Evolutionary conservation across 1,284 basidiomycete species (phyloP).

Genomic region (Athelia psychrophila): DNA sequence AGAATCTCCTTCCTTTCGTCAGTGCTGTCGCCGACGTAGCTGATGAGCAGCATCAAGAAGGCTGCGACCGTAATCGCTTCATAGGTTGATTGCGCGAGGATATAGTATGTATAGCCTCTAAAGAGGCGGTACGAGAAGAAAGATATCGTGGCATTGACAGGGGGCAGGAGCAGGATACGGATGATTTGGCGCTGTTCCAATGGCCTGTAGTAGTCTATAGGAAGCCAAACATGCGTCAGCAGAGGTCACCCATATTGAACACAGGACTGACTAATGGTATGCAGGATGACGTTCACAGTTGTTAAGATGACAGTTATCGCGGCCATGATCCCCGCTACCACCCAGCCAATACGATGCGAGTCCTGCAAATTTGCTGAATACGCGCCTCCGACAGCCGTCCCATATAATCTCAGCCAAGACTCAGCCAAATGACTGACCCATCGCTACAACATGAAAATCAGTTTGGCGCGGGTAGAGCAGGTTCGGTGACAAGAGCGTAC

Average conservation of each 20-base stretch:
- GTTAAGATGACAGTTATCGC: background rate
- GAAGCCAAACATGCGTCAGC: background rate
- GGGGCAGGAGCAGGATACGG: slow-evolving; percentile 70
- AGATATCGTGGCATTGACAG: slow-evolving; percentile 80
- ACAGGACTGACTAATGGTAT: background rate
- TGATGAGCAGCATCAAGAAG: slow-evolving; percentile 81
- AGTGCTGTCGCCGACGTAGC: slow-evolving; percentile 76
- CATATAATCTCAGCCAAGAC: background rate
- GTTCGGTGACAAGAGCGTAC: background rate
- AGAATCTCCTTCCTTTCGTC: slow-evolving; percentile 62
- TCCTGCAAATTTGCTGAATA: too few relatives aligned
- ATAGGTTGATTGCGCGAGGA: slow-evolving; percentile 65
- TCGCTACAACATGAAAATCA: background rate
- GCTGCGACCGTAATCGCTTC: slow-evolving; percentile 77
- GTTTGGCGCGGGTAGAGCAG: background rate
- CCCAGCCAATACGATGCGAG: background rate
- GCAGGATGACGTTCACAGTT: background rate
- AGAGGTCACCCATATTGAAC: background rate
- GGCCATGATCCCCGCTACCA: background rate
- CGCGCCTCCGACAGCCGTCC: too few relatives aligned
- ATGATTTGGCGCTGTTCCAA: background rate
- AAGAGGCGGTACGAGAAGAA: slow-evolving; percentile 89
- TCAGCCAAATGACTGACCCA: background rate
- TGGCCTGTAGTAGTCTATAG: background rate
- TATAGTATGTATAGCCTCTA: slow-evolving; percentile 79